Conservation (phyloP, 371 early-diverging fungal genomes). For the Apophysomyces sp. region DNA sequence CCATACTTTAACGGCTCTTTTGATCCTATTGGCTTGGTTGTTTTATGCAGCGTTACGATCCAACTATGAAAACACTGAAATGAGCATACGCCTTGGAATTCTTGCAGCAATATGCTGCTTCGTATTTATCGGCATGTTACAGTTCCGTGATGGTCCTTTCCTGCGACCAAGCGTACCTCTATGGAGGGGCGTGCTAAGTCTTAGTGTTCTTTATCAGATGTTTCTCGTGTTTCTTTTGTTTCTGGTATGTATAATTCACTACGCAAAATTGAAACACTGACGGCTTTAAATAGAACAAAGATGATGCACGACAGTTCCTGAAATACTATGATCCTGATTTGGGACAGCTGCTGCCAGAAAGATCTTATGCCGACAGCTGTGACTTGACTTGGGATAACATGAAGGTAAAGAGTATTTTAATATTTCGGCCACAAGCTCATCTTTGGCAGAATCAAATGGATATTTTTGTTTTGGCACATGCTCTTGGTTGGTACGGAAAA, state of each 20-base stretch:
- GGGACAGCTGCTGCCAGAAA: conserved; percentile 85
- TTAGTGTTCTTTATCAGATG: conserved; percentile 86
- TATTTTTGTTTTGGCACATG: conserved; percentile 92
- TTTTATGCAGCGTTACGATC: conserved; percentile 59
- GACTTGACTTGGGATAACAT: conserved; percentile 75
- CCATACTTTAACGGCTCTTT: conserved; percentile 51
- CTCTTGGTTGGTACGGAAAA: conserved; percentile 95
- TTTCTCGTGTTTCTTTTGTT: conserved; percentile 87
- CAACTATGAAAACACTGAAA: conserved; percentile 51
- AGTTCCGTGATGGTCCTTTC: conserved; percentile 93
- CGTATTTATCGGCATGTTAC: conserved; percentile 81
- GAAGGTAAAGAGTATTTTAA: conserved; percentile 43
- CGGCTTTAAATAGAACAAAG: conserved; percentile 65
- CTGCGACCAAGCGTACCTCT: conserved; percentile 94
- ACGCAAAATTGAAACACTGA: neutral
- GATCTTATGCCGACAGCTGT: conserved; percentile 90
- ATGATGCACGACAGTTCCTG: conserved; percentile 80
- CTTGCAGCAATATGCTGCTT: conserved; percentile 71
- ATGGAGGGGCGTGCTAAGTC: conserved; percentile 87
- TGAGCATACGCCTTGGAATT: conserved; percentile 72
- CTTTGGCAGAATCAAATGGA: conserved; percentile 76
- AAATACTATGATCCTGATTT: conserved; percentile 77
- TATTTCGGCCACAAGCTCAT: neutral
- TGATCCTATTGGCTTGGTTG: conserved; percentile 47
- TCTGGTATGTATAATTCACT: conserved; percentile 59